Percentiles rank a stretch among this genome's conserved stretches.
Conservation (phyloP, 768 basidiomycete species). For the Psilocybe azurescens region DNA sequence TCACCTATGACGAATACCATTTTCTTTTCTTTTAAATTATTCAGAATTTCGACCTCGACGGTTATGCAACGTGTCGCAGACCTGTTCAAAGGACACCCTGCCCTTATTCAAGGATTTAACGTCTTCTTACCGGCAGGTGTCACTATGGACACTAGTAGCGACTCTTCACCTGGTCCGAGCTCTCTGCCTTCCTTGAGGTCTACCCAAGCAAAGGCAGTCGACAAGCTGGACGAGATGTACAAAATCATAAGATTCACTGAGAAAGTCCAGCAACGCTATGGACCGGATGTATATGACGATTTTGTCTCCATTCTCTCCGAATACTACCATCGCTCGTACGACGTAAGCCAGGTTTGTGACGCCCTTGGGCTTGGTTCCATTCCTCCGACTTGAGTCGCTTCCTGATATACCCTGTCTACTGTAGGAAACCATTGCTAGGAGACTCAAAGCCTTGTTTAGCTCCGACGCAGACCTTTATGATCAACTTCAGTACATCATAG, state of each 20-base stretch:
- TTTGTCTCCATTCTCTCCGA: slow-evolving; percentile 10
- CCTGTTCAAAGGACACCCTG: slow-evolving; percentile 73
- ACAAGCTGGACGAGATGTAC: slow-evolving; percentile 1
- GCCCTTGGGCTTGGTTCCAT: no score
- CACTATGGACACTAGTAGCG: slow-evolving; percentile 38
- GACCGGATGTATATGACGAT: slow-evolving; percentile 13
- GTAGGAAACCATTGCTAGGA: background rate
- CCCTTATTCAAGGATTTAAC: slow-evolving; percentile 83
- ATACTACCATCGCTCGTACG: background rate
- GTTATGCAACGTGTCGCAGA: slow-evolving; percentile 71
- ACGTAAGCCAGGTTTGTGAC: background rate
- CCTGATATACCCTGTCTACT: background rate
- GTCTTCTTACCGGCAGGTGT: slow-evolving; percentile 75
- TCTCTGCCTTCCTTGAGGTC: background rate
- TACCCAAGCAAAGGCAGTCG: background rate
- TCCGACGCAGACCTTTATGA: background rate
- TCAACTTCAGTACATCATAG: background rate
- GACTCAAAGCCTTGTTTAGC: background rate
- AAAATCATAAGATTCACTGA: background rate
- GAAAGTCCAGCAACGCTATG: slow-evolving; percentile 6
- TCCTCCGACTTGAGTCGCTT: background rate
- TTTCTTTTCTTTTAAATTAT: no score
- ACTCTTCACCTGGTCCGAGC: background rate
- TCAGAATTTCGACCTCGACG: background rate
- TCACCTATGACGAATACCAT: background rate